Conservation (phyloP, 768 basidiomycete species). For the Suillus alpinus region DNA sequence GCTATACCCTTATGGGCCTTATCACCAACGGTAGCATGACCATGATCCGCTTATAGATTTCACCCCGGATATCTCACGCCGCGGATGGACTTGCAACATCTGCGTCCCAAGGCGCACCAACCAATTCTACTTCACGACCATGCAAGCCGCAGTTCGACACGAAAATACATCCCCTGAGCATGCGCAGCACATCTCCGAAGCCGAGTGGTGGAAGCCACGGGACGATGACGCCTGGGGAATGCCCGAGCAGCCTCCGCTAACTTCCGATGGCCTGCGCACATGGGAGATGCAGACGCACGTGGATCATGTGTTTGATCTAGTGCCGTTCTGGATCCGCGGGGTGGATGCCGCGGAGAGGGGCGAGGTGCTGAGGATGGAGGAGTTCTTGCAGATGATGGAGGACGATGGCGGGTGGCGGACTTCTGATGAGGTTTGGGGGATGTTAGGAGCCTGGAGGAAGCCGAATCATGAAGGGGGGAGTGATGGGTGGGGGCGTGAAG, state of each 20-base stretch:
- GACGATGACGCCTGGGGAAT: constrained; percentile 27
- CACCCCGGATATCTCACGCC: constrained; percentile 23
- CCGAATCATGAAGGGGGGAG: neutral
- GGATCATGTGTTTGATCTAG: constrained; percentile 47
- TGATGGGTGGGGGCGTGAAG: constrained; percentile 13
- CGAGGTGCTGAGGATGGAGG: constrained; percentile 40
- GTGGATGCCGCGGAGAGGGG: constrained; percentile 47
- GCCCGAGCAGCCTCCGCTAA: constrained; percentile 27
- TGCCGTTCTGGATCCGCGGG: constrained; percentile 53
- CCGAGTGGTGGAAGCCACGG: constrained; percentile 9
- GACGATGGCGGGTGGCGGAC: constrained; percentile 31
- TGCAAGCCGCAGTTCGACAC: constrained; percentile 31
- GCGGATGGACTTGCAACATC: constrained; percentile 32
- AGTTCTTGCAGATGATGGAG: constrained; percentile 44
- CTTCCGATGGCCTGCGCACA: constrained; percentile 24
- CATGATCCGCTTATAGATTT: constrained; percentile 18
- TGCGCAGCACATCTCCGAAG: constrained; percentile 10
- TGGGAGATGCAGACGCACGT: constrained; percentile 34
- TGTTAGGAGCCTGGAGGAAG: constrained; percentile 25
- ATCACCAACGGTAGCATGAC: neutral
- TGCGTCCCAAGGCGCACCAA: constrained; percentile 24
- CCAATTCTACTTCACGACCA: constrained; percentile 20
- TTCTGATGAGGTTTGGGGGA: constrained; percentile 26
- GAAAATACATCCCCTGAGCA: constrained; percentile 24
- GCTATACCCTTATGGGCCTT: neutral